Base-by-base conservation (phyloP, 169 alveolate species). In the Plasmodium billcollinsi region DNA sequence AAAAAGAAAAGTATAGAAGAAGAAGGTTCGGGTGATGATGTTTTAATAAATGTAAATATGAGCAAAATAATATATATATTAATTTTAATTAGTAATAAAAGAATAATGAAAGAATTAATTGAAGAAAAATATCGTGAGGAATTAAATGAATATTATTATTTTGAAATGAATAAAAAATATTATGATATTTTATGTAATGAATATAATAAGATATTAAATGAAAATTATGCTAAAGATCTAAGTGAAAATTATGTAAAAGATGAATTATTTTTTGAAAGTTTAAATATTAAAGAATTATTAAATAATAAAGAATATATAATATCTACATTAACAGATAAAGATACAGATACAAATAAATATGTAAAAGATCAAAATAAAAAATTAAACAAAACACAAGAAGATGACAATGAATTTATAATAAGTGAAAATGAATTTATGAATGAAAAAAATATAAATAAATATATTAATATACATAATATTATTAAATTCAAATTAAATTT, bases 401-500 rank as follows among this genome's bases (percentile, higher is more conserved):
- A 26, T n/a, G 74, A 75, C 0, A 75, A 18, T 18, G 74, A 45
- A 18, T 14, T 65, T 29, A 56, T 14, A 18, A 78, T 78, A 11
- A 78, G 7, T n/a, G 80, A 78, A 65, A 24, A 50, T 21, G 89
- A 78, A n/a, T 20, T 59, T 14, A 4, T 52, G 69, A 69, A 63
- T 66, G 89, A 78, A 66, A 78, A 8, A 18, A 45, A 14, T 61
- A 45, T 78, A 15, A 52, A 45, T 20, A 78, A 20, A n/a, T 65
- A 65, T 59, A 78, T 78, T 21, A 67, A 50, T 15, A 15, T 47
- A 45, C 71, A 78, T 45, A 66, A 78, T 45, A 39, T 52, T 45
- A 65, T 78, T 12, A 78, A 78, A 65, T 78, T 78, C 47, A 78
- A 78, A 24, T 39, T 78, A 58, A 78, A 67, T 39, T 78, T 78